Conservation (phyloP, 106 monocot genomes). For the Dioscorea alata region DNA sequence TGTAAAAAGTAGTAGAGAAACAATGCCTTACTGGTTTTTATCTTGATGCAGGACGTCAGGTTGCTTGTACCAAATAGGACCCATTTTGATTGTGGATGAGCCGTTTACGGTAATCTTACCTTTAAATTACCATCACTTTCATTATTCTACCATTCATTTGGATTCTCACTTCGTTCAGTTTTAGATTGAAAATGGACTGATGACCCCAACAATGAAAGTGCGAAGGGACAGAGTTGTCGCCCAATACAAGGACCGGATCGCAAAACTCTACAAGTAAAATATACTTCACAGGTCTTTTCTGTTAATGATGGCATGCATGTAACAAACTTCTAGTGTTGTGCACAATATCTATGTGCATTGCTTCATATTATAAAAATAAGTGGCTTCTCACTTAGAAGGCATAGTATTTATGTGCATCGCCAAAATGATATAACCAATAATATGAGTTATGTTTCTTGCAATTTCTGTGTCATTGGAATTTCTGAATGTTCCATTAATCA, state of each 20-base stretch:
- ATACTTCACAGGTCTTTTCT: no score
- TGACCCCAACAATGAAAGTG: slow-evolving; percentile 97
- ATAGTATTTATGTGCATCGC: no score
- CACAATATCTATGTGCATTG: no score
- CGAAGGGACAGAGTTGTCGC: slow-evolving; percentile 63
- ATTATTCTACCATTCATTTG: not conserved
- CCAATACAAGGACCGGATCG: slow-evolving; percentile 53
- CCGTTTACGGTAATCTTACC: slow-evolving; percentile 65
- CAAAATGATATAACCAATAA: no score
- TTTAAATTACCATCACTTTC: not conserved
- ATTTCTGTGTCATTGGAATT: no score
- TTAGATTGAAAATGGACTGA: slow-evolving; percentile 83
- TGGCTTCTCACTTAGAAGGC: no score
- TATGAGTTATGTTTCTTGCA: no score
- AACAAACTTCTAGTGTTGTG: no score
- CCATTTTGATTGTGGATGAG: slow-evolving; percentile 68
- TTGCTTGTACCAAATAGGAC: slow-evolving; percentile 78
- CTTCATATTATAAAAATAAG: no score
- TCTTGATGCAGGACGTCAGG: slow-evolving; percentile 53
- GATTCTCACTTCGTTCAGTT: slow-evolving; percentile 1
- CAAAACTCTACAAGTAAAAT: slow-evolving; percentile 49
- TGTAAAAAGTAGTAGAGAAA: not conserved
- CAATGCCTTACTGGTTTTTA: not conserved
- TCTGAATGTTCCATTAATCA: no score
- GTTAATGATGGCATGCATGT: no score